A percentile compares a stretch with the other conserved stretches of the same genome.
phyloP scores from a whole-genome alignment of 225 moss, liverwort and hornwort genomes.

The Sphagnum tenellum region DNA sequence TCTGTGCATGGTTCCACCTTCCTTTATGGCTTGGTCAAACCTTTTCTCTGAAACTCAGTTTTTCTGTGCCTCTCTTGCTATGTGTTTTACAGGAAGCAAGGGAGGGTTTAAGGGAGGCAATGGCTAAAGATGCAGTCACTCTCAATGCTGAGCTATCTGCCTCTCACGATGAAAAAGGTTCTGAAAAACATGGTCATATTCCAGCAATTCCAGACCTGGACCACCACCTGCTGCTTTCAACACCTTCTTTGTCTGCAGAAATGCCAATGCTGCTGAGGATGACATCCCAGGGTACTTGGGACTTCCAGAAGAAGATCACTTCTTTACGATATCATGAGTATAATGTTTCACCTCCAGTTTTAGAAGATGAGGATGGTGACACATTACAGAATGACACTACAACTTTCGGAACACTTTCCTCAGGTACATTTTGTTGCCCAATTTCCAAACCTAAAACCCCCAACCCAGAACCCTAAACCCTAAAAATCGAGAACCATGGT shows the following conservation, averaged over 20 bases:
- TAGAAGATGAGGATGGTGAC: background rate
- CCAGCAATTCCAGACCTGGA: too few species aligned
- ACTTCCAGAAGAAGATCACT: conserved; percentile 43
- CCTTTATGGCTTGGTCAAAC: background rate
- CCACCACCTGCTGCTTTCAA: conserved; percentile 1
- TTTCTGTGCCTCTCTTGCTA: background rate
- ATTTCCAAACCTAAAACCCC: too few species aligned
- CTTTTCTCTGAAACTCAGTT: background rate
- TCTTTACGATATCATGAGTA: conserved; percentile 23
- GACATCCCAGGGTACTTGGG: conserved; percentile 11
- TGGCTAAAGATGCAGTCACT: conserved; percentile 30
- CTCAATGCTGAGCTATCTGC: conserved; percentile 15
- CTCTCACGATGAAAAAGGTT: background rate
- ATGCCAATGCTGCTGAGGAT: conserved; percentile 10
- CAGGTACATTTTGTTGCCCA: too few species aligned
- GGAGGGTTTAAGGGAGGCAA: conserved; percentile 37
- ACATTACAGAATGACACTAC: background rate
- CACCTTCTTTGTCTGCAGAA: conserved; percentile 5
- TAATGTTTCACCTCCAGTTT: background rate
- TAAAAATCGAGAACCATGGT: too few species aligned
- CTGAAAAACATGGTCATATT: too few species aligned
- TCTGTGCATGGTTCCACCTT: too few species aligned
- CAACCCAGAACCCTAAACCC: too few species aligned
- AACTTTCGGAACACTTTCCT: too few species aligned
- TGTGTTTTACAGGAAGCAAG: conserved; percentile 36